Percentiles rank a stretch among this genome's conserved stretches.
phyloP scores from a whole-genome alignment of 768 basidiomycete species.

The Lactarius sp. region DNA sequence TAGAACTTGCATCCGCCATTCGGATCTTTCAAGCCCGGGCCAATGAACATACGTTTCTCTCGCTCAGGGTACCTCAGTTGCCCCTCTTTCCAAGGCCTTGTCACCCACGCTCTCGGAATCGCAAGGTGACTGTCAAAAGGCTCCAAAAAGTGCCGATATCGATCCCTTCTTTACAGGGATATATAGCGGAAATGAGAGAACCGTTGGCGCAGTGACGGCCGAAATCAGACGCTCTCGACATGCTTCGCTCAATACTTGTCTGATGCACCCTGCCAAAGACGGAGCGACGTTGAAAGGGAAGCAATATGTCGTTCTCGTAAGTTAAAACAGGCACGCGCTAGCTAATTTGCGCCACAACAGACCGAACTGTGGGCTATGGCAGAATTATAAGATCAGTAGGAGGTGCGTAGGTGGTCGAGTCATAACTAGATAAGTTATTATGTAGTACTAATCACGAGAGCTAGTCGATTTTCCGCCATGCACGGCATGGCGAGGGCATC shows the following conservation, averaged over 20 bases:
- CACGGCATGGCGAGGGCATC: constrained; percentile 19
- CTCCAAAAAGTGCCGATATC: constrained; percentile 12
- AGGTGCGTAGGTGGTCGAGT: constrained; percentile 9
- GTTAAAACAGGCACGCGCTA: constrained; percentile 5
- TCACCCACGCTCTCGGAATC: constrained; percentile 6
- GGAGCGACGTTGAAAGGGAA: constrained; percentile 2
- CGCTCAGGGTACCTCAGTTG: not conserved
- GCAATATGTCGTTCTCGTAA: constrained; percentile 1
- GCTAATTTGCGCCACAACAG: constrained; percentile 3
- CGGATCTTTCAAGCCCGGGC: constrained; percentile 4
- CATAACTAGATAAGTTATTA: constrained; percentile 22
- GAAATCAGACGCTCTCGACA: constrained; percentile 6
- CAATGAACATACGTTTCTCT: not conserved
- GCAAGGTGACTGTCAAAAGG: constrained; percentile 6
- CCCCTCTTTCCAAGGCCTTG: constrained; percentile 11
- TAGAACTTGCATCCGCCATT: not conserved
- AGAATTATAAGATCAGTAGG: constrained; percentile 8
- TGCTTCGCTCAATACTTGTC: not conserved
- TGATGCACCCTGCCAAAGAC: constrained; percentile 7
- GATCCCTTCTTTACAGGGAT: not conserved
- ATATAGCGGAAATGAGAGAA: constrained; percentile 18
- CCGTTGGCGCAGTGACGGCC: constrained; percentile 5
- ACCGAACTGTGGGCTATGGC: not conserved
- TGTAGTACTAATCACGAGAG: constrained; percentile 18
- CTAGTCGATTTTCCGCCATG: constrained; percentile 25